Evolutionary conservation across 805 yeast species (phyloP).

Genomic region (Ogataea chonburiensis): DNA sequence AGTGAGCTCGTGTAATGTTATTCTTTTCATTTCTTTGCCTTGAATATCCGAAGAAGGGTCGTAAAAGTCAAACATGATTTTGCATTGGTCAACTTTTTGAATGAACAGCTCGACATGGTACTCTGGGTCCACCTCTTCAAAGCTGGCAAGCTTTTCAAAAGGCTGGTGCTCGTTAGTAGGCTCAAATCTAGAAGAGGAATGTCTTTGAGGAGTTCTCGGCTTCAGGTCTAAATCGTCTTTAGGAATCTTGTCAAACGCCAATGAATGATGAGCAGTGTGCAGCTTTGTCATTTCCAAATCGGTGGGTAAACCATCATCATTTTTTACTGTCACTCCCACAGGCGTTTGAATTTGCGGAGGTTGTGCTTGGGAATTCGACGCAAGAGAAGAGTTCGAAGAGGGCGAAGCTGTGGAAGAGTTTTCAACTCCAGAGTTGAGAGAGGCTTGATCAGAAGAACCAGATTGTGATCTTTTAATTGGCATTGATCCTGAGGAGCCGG

Average conservation of each 20-base stretch:
- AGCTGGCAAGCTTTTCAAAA: conserved; percentile 75
- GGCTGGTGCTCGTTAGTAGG: conserved; percentile 62
- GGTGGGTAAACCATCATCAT: conserved; percentile 16
- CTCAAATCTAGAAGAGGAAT: conserved; percentile 88
- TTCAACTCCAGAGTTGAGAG: conserved; percentile 18
- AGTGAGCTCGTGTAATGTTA: conserved; percentile 83
- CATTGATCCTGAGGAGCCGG: conserved; percentile 16
- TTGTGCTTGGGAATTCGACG: conserved; percentile 17
- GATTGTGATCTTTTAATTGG: conserved; percentile 19
- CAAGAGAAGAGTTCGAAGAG: conserved; percentile 24
- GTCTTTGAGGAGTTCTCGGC: conserved; percentile 73
- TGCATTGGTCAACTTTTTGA: conserved; percentile 91
- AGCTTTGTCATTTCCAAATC: conserved; percentile 31
- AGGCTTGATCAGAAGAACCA: conserved; percentile 20
- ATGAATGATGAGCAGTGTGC: conserved; percentile 31
- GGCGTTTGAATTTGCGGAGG: conserved; percentile 16
- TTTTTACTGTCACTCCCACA: conserved; percentile 6
- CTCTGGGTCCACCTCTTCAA: conserved; percentile 79
- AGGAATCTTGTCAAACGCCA: conserved; percentile 37
- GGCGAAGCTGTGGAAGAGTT: conserved; percentile 20
- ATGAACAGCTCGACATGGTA: conserved; percentile 78
- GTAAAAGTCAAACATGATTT: conserved; percentile 87
- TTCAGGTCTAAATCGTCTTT: conserved; percentile 80
- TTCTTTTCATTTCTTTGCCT: conserved; percentile 89
- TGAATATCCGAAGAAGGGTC: conserved; percentile 90